Evolutionary conservation across 1,139 yeast genomes (phyloP).

Genomic region (Candida sojae): DNA sequence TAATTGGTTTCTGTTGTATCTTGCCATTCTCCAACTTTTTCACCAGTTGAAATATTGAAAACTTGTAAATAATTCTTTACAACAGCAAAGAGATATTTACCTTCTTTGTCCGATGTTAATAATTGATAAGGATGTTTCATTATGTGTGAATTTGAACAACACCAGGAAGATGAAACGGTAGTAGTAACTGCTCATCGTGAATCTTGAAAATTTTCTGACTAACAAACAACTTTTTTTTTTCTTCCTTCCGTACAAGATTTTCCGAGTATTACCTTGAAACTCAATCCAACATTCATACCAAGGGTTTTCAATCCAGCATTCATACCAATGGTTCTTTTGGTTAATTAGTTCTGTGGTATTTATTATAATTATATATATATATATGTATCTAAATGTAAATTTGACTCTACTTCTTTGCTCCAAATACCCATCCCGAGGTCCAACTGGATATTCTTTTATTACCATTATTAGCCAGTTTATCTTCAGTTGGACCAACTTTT

Average conservation of each 20-base stretch:
- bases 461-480: background rate
- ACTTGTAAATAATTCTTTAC: constrained; percentile 59
- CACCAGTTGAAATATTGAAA: constrained; percentile 37
- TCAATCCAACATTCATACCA: too few species aligned
- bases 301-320: too few species aligned
- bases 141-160: background rate
- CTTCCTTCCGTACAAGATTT: background rate
- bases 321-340: too few species aligned
- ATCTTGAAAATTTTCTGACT: background rate
- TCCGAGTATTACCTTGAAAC: background rate
- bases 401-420: constrained; percentile 13
- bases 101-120: constrained; percentile 42
- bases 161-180: background rate
- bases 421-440: constrained; percentile 20
- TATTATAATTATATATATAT: background rate
- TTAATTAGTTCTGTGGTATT: background rate
- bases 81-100: constrained; percentile 53
- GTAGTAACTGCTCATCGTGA: background rate
- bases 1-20: constrained; percentile 40
- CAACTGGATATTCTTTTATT: constrained; percentile 10
- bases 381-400: background rate
- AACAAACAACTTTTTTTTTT: background rate
- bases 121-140: constrained; percentile 76
- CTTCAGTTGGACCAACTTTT: constrained; percentile 8
- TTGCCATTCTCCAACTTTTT: constrained; percentile 54